Evolutionary conservation across 352 stramenopile species (phyloP).

Genomic region (Halophytophthora polymorphica): DNA sequence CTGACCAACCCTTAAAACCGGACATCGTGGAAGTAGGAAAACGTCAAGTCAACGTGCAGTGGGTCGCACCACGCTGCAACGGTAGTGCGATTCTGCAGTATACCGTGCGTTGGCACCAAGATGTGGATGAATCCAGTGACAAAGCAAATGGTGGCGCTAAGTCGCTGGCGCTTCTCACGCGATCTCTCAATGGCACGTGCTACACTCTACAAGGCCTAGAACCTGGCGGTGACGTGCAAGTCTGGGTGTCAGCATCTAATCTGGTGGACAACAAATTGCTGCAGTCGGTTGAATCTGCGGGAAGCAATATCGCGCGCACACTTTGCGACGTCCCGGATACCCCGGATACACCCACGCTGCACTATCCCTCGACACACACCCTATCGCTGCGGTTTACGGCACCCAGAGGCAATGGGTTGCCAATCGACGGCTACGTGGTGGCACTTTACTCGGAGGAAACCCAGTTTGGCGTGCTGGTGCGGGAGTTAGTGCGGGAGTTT

Average conservation of each 20-base stretch:
- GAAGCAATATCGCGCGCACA: conserved; percentile 31
- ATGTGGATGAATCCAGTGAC: conserved; percentile 2
- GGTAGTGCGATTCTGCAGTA: conserved; percentile 75
- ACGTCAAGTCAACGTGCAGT: conserved; percentile 38
- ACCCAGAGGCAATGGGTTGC: conserved; percentile 50
- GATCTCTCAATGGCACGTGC: conserved; percentile 43
- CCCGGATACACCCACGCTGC: conserved; percentile 21
- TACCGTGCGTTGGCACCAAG: conserved; percentile 49
- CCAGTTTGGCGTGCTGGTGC: conserved; percentile 54
- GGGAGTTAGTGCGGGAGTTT: conserved; percentile 38
- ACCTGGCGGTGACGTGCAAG: conserved; percentile 33
- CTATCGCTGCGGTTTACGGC: conserved; percentile 32
- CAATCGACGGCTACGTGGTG: conserved; percentile 45
- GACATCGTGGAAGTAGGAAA: conserved; percentile 35
- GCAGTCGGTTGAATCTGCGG: conserved; percentile 39
- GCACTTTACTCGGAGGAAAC: conserved; percentile 49
- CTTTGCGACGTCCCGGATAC: conserved; percentile 50
- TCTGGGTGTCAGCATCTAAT: conserved; percentile 61
- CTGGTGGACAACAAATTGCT: conserved; percentile 55
- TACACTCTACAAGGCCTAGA: conserved; percentile 39
- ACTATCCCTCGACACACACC: conserved; percentile 33
- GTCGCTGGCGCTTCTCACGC: conserved; percentile 36
- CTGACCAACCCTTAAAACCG: conserved; percentile 42
- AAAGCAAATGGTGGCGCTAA: conserved; percentile 1
- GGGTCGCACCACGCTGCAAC: conserved; percentile 60